phyloP scores from a whole-genome alignment of 2,329 filamentous ascomycete species.

The Trichophaea hybrida region DNA sequence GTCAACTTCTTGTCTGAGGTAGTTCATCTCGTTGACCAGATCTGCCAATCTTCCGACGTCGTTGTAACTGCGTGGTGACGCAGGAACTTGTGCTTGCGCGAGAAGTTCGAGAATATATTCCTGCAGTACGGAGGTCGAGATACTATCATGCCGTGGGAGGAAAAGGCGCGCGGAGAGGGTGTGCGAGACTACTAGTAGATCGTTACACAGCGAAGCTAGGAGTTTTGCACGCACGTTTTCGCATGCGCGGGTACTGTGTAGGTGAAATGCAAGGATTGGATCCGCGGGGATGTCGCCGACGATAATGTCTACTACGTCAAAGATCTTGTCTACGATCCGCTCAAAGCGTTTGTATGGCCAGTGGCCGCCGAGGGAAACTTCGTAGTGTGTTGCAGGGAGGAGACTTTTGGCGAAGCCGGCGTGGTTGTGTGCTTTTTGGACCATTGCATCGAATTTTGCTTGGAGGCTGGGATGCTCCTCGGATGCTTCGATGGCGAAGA shows the following conservation, averaged over 20 bases:
- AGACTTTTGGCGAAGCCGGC: conserved; percentile 16
- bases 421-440: conserved; percentile 12
- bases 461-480: conserved; percentile 16
- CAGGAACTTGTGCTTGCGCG: background rate
- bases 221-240: conserved; percentile 15
- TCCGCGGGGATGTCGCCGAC: conserved; percentile 16
- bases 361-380: conserved; percentile 21
- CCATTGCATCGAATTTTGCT: conserved; percentile 20
- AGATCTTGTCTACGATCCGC: conserved; percentile 20
- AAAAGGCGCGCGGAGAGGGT: conserved; percentile 22
- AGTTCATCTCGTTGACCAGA: conserved; percentile 19
- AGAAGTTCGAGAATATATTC: conserved; percentile 17
- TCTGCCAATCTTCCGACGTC: conserved; percentile 21
- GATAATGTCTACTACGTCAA: conserved; percentile 18
- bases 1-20: conserved; percentile 22
- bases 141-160: conserved; percentile 21
- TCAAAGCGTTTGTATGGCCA: conserved; percentile 23
- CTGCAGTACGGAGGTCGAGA: conserved; percentile 16
- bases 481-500: conserved; percentile 23
- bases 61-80: conserved; percentile 6
- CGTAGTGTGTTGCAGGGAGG: conserved; percentile 22
- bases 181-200: conserved; percentile 23
- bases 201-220: conserved; percentile 21
- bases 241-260: conserved; percentile 6
- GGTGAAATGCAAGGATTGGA: conserved; percentile 12